These are phyloP conservation scores for Emmonsia crescens DNA, from an alignment of 2,329 filamentous ascomycete species.

Conservation along the genomic window DNA sequence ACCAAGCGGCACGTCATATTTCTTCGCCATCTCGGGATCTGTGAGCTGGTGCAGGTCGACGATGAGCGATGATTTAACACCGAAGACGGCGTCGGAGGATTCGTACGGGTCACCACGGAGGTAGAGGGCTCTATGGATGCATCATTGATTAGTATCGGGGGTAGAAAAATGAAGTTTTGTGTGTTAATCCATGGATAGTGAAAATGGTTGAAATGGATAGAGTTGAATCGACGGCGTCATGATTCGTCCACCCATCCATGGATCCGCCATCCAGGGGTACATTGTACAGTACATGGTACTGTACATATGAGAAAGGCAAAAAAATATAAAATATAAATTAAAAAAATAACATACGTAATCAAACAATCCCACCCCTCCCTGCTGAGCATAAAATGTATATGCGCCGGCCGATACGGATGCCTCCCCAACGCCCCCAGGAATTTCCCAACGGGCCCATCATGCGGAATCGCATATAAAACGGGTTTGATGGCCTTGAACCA, in stretches of 20 bases:
- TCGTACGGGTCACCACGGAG: conserved; percentile 70
- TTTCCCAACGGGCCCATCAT: conserved; percentile 73
- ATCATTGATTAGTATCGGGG: conserved; percentile 29
- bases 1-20: conserved; percentile 53
- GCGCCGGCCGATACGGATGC: conserved; percentile 67
- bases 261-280: background rate
- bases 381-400: conserved; percentile 85
- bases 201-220: background rate
- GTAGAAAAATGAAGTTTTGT: too few relatives aligned
- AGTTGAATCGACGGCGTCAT: background rate
- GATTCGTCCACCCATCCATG: background rate
- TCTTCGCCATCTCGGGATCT: conserved; percentile 42
- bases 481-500: conserved; percentile 81
- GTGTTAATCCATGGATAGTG: too few relatives aligned
- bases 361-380: conserved; percentile 65
- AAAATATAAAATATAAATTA: background rate
- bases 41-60: conserved; percentile 49
- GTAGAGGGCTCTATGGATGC: conserved; percentile 49
- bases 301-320: background rate
- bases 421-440: conserved; percentile 54
- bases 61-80: conserved; percentile 71
- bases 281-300: too few relatives aligned
- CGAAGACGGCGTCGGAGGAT: conserved; percentile 74
- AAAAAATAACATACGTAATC: conserved; percentile 55
- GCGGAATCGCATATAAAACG: conserved; percentile 73